Percentiles rank a stretch among this genome's conserved stretches.
Conservation (phyloP, 75 land plant species). For the Sequoia sempervirens region DNA sequence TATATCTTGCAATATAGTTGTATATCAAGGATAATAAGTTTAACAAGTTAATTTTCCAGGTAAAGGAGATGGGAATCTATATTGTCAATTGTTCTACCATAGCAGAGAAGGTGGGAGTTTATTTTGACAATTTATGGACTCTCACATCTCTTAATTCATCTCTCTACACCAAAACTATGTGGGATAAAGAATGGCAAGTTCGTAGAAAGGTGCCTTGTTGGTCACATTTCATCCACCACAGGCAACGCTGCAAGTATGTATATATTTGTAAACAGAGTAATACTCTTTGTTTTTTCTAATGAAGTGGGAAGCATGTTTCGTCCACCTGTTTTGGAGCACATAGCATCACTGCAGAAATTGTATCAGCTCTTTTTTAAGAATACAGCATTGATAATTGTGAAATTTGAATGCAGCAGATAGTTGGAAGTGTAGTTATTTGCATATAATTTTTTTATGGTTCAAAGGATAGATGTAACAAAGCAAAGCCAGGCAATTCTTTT, state of each 20-base stretch:
- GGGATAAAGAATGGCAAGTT: conserved; percentile 74
- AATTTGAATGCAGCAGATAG: background rate
- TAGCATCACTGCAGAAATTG: background rate
- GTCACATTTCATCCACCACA: conserved; percentile 60
- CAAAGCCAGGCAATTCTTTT: background rate
- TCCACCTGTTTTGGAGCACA: background rate
- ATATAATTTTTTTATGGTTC: background rate
- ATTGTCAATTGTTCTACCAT: conserved; percentile 53
- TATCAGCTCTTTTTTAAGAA: background rate
- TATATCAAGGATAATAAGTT: background rate
- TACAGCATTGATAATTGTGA: background rate
- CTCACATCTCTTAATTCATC: conserved; percentile 62
- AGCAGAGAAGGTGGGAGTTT: conserved; percentile 46
- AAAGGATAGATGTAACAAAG: background rate
- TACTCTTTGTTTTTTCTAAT: background rate
- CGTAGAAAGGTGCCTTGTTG: conserved; percentile 78
- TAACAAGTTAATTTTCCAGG: conserved; percentile 30
- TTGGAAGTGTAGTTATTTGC: background rate
- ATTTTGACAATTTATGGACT: conserved; percentile 73
- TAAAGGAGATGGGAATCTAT: conserved; percentile 87
- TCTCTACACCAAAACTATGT: conserved; percentile 52
- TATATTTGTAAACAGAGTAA: background rate
- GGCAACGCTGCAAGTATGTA: conserved; percentile 64
- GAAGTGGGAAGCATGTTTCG: background rate
- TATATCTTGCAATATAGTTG: background rate